Conservation (phyloP, 805 yeast genomes). For the Zygosaccharomyces rouxii region DNA sequence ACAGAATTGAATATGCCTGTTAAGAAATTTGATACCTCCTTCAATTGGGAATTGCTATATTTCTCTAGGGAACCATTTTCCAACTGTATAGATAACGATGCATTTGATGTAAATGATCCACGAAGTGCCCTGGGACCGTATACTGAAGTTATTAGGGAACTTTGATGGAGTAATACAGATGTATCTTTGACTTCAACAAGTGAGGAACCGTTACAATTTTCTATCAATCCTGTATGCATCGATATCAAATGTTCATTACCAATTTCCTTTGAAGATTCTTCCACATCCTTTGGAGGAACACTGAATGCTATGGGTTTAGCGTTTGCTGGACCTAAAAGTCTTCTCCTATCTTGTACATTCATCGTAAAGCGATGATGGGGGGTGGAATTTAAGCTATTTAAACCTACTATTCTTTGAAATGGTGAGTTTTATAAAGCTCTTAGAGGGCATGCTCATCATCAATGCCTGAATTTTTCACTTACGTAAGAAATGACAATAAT, state of each 20-base stretch:
- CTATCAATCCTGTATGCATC: constrained; percentile 63
- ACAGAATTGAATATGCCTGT: constrained; percentile 38
- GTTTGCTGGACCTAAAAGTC: constrained; percentile 77
- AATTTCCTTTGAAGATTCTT: constrained; percentile 12
- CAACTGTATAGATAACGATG: constrained; percentile 53
- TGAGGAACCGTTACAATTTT: constrained; percentile 78
- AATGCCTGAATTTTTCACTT: background rate
- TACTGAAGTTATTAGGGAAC: constrained; percentile 58
- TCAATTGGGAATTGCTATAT: constrained; percentile 29
- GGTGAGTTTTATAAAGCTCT: background rate
- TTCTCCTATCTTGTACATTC: constrained; percentile 62
- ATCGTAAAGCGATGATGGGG: constrained; percentile 9
- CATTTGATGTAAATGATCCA: constrained; percentile 64
- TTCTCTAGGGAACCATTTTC: constrained; percentile 35
- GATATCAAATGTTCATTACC: constrained; percentile 30
- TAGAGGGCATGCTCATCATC: background rate
- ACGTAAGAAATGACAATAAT: constrained; percentile 2
- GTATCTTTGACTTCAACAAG: constrained; percentile 58
- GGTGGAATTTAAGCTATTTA: background rate
- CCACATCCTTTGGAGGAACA: constrained; percentile 10
- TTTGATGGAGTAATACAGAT: constrained; percentile 24
- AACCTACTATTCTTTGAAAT: background rate
- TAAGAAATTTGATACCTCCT: constrained; percentile 41
- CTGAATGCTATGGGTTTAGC: constrained; percentile 50
- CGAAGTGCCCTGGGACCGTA: constrained; percentile 88